These are phyloP conservation scores for Jasminum sambac DNA, from an alignment of 257 asterid genomes.

Conservation along the genomic window DNA sequence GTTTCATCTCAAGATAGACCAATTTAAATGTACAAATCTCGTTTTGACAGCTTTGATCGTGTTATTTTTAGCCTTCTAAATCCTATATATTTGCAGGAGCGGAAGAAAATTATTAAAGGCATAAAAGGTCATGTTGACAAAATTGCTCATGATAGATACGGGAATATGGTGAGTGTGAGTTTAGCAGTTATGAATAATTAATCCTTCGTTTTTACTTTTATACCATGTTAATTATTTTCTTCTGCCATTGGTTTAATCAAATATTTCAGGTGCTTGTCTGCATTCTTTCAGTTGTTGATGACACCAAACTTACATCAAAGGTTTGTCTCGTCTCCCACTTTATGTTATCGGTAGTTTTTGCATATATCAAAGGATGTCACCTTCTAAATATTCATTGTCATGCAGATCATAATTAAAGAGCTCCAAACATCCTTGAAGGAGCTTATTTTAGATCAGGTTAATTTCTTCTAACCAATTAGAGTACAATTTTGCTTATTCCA, in stretches of 20 bases:
- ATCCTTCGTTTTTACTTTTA: conserved; percentile 6
- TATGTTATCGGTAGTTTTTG: conserved; percentile 10
- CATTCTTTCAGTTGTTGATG: conserved; percentile 84
- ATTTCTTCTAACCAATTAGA: background rate
- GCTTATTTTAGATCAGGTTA: conserved; percentile 80
- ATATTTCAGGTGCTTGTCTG: conserved; percentile 70
- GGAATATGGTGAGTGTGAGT: conserved; percentile 55
- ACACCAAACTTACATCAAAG: conserved; percentile 90
- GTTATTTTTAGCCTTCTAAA: conserved; percentile 12
- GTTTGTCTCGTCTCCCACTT: conserved; percentile 39
- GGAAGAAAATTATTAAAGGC: conserved; percentile 91
- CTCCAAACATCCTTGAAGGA: conserved; percentile 58
- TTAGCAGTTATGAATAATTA: conserved; percentile 13
- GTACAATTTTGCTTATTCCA: conserved; percentile 1
- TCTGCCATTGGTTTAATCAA: conserved; percentile 3
- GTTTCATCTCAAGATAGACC: background rate
- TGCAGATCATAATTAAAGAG: conserved; percentile 73
- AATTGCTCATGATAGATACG: conserved; percentile 74
- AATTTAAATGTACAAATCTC: conserved; percentile 7
- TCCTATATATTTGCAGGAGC: conserved; percentile 50
- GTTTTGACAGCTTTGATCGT: conserved; percentile 8
- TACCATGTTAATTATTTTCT: background rate
- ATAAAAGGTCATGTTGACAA: conserved; percentile 73
- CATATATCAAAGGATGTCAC: conserved; percentile 2
- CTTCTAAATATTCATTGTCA: conserved; percentile 19